Evolutionary conservation across 176 grass and related monocot genomes (phyloP), one percentile per base, ranked within the genome.

Genomic region (Miscanthus lutarioriparius): DNA sequence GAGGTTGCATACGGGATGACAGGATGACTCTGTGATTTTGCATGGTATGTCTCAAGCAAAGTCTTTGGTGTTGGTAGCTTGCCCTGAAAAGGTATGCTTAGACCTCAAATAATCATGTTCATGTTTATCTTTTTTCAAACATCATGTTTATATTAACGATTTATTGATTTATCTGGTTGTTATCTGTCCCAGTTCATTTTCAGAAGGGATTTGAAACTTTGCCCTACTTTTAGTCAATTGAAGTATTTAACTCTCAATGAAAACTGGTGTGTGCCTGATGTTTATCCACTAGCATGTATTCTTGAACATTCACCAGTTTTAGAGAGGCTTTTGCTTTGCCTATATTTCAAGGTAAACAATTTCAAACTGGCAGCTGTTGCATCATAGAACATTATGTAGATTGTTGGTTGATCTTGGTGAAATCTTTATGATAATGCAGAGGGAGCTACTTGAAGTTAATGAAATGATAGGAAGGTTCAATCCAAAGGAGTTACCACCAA

Each of bases 271-370:
- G 74, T 58, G 10, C 48, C 49, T 23, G 74, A 58, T 23, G 53
- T n/a, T 7, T 8, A 51, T 51, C 22, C 0, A 22, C 44, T 84
- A 54, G 25, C 37, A 76, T 76, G n/a, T 27, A 40, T 84, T 84
- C 82, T 84, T 8, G 14, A 84, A 40, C 59, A 76, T 35, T 14
- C 82, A 38, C 82, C 59, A 8, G n/a, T 84, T 76, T 45, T 76
- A 19, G 82, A 76, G 61, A 17, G 28, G 16, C 33, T 84, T 49
- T 2, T 2, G 0, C 14, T 4, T 16, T 76, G 5, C 12, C 44
- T 76, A 12, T 74, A 27, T 53, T 67, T 4, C 25, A 10, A 67
- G 61, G 72, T 84, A 84, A 51, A 48, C 25, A 5, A 15, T 10
- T 74, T 33, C 15, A 10, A 33, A 74, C 6, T 25, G 7, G 15